Evolutionary conservation across 2,329 filamentous ascomycete species (phyloP).

Genomic region (Clonostachys byssicola): DNA sequence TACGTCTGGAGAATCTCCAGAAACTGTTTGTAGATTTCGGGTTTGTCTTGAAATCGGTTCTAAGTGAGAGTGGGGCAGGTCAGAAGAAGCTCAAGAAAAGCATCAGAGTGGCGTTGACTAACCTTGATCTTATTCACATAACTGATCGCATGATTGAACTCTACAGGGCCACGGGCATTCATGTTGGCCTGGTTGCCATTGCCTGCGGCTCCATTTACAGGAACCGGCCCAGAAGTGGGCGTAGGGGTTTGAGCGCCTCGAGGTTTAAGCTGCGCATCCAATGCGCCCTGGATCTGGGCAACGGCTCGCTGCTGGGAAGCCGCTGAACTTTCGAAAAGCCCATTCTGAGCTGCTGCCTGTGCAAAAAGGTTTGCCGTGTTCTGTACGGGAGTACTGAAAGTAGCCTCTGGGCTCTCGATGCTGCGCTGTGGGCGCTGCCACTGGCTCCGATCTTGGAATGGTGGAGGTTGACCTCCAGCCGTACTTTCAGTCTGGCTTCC

Average conservation of each 20-base stretch:
- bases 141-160: slow-evolving; percentile 98
- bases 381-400: slow-evolving; percentile 55
- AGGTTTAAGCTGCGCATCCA: slow-evolving; percentile 37
- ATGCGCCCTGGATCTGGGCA: slow-evolving; percentile 21
- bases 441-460: slow-evolving; percentile 45
- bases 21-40: slow-evolving; percentile 99
- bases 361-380: slow-evolving; percentile 44
- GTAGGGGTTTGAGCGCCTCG: slow-evolving; percentile 57
- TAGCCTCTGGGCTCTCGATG: slow-evolving; percentile 53
- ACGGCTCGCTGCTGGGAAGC: slow-evolving; percentile 22
- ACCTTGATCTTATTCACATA: slow-evolving; percentile 99
- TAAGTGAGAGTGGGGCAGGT: slow-evolving; percentile 25
- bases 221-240: slow-evolving; percentile 50
- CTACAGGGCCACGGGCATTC: slow-evolving; percentile 83
- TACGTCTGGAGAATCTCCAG: slow-evolving; percentile 97
- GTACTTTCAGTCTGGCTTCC: slow-evolving; percentile 40
- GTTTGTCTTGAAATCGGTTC: slow-evolving; percentile 95
- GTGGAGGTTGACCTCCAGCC: slow-evolving; percentile 33
- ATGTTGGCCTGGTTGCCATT: slow-evolving; percentile 49
- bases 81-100: background rate
- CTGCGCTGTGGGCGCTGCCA: slow-evolving; percentile 45
- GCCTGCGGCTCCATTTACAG: slow-evolving; percentile 53
- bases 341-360: slow-evolving; percentile 29
- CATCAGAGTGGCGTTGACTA: slow-evolving; percentile 18
- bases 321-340: slow-evolving; percentile 20